Percentiles rank a stretch among this genome's conserved stretches.
These are phyloP conservation scores for Ascochyta koolunga DNA, from an alignment of 2,329 filamentous ascomycete genomes.

Conservation along the genomic window DNA sequence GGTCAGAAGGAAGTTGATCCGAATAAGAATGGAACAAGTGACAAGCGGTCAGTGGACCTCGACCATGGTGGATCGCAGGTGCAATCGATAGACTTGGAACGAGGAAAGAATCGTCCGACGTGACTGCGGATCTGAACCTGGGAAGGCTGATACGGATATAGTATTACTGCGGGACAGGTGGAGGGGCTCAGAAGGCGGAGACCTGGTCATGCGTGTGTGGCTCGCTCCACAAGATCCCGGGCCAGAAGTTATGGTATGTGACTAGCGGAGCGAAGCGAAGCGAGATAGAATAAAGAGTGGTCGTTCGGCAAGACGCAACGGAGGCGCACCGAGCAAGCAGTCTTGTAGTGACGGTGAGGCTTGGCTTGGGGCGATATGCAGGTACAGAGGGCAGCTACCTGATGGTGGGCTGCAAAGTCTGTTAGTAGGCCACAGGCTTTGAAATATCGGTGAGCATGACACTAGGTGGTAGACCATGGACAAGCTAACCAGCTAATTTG, in stretches of 20 bases:
- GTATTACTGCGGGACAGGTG: conserved; percentile 34
- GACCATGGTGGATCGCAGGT: conserved; percentile 32
- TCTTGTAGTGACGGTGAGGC: conserved; percentile 31
- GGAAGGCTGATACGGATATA: conserved; percentile 39
- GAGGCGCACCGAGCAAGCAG: conserved; percentile 33
- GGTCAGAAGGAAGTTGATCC: conserved; percentile 20
- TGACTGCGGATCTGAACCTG: conserved; percentile 26
- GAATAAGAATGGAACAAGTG: conserved; percentile 18
- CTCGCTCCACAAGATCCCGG: conserved; percentile 37
- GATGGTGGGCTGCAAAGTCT: conserved; percentile 23
- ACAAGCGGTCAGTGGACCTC: conserved; percentile 35
- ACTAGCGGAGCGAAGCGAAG: conserved; percentile 31
- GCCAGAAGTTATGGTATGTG: conserved; percentile 36
- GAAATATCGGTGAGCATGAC: conserved; percentile 21
- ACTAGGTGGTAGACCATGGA: conserved; percentile 17
- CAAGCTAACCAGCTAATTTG: conserved; percentile 24
- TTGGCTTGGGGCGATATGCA: conserved; percentile 35
- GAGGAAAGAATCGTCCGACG: conserved; percentile 30
- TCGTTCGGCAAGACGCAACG: conserved; percentile 31
- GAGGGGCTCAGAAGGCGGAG: conserved; percentile 33
- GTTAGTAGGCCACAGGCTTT: conserved; percentile 15
- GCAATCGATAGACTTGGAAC: conserved; percentile 21
- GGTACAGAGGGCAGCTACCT: conserved; percentile 27
- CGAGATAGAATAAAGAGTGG: conserved; percentile 31
- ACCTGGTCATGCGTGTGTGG: conserved; percentile 41